phyloP scores from a whole-genome alignment of 2,329 filamentous ascomycete genomes.

The Berkeleyomyces rouxiae region DNA sequence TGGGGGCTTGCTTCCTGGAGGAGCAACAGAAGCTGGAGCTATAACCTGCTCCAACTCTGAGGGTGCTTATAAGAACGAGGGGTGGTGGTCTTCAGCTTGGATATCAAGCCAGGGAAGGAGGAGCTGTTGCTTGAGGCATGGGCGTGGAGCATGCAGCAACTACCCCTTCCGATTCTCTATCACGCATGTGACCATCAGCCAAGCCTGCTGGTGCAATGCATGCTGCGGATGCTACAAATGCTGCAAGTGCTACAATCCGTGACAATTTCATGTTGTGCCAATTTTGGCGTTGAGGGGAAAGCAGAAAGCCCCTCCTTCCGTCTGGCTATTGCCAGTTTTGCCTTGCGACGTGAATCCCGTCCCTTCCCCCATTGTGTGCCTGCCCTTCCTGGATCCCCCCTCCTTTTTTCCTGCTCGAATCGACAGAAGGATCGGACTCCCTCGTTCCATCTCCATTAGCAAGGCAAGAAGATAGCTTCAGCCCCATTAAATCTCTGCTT shows the following conservation, averaged over 20 bases:
- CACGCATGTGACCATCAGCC: neutral
- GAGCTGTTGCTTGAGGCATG: neutral
- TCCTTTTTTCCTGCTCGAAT: neutral
- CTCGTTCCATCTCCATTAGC: neutral
- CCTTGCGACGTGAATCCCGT: neutral
- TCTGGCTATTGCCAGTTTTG: neutral
- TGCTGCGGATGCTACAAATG: neutral
- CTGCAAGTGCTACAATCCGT: neutral
- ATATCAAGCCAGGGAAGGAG: neutral
- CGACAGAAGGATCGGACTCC: neutral
- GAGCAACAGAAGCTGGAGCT: neutral
- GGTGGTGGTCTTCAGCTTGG: neutral
- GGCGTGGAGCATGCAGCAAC: neutral
- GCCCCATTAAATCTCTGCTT: slow-evolving; percentile 1
- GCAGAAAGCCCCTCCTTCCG: neutral
- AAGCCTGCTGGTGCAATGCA: neutral
- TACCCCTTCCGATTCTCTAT: neutral
- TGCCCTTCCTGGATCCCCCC: neutral
- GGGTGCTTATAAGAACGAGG: neutral
- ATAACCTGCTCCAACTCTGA: neutral
- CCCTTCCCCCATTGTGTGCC: neutral
- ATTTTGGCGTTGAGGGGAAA: neutral
- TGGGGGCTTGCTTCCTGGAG: neutral
- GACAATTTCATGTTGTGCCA: neutral
- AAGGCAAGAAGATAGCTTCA: neutral